Conservation (phyloP, 306 rosid species). For the Heteromeles arbutifolia region DNA sequence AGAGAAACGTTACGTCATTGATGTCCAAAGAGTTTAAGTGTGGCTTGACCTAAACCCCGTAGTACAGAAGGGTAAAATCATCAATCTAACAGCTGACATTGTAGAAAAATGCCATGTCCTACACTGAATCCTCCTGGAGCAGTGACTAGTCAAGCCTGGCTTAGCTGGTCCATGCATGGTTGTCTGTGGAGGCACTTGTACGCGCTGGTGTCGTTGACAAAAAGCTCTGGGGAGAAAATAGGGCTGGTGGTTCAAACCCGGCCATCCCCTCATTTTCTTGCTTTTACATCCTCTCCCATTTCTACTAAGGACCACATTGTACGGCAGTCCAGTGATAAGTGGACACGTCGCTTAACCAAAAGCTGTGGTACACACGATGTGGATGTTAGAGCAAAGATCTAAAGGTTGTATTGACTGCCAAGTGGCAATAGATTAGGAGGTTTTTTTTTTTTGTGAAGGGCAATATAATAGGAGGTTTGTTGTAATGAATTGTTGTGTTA, state of each 20-base stretch:
- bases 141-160: neutral
- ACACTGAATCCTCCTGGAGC: neutral
- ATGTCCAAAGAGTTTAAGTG: neutral
- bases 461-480: no score
- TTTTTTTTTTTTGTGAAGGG: no score
- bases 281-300: neutral
- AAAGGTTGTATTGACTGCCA: neutral
- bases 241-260: neutral
- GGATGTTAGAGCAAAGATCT: no score
- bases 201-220: conserved; percentile 4
- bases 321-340: neutral
- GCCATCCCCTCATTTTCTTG: neutral
- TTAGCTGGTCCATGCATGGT: neutral
- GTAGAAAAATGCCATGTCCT: neutral
- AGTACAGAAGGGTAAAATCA: neutral
- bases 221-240: neutral
- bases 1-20: neutral
- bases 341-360: conserved; percentile 4
- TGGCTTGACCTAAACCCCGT: neutral
- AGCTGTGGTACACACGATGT: neutral
- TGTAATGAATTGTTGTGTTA: no score
- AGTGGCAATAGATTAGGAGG: no score
- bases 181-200: neutral
- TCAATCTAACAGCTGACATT: neutral
- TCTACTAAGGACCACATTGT: neutral